Conservation (phyloP, 805 yeast genomes). For the Sungouiozyma ichnusensis region DNA sequence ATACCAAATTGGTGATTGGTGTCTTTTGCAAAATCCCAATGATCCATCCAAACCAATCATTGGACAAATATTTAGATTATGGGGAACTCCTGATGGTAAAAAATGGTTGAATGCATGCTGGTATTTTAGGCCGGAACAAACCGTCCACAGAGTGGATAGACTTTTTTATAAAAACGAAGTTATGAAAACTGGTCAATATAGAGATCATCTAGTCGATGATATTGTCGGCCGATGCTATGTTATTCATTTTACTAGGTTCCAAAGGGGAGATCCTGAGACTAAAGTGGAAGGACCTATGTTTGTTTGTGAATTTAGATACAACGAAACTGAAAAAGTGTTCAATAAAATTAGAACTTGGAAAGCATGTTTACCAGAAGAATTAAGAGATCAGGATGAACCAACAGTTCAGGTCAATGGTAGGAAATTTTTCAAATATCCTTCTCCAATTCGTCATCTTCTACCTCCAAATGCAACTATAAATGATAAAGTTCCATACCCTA, state of each 20-base stretch:
- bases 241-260: conserved; percentile 86
- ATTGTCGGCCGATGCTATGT: conserved; percentile 91
- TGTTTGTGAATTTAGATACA: conserved; percentile 90
- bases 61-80: conserved; percentile 85
- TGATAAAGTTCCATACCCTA: conserved; percentile 75
- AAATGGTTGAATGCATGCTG: conserved; percentile 91
- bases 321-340: conserved; percentile 80
- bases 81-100: conserved; percentile 70
- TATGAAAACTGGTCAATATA: conserved; percentile 90
- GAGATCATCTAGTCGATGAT: conserved; percentile 84
- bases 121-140: conserved; percentile 97
- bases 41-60: conserved; percentile 84
- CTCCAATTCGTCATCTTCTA: conserved; percentile 72
- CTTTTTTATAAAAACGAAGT: conserved; percentile 90
- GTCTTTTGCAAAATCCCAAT: conserved; percentile 77
- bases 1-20: conserved; percentile 93
- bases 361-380: conserved; percentile 95
- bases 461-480: conserved; percentile 65
- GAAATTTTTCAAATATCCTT: conserved; percentile 61
- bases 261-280: conserved; percentile 84
- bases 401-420: conserved; percentile 61
- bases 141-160: conserved; percentile 86
- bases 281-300: conserved; percentile 77
- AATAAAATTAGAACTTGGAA: conserved; percentile 97
- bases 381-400: conserved; percentile 73